Percentiles rank a stretch among this genome's conserved stretches.
These are phyloP conservation scores for Thelonectria rubi DNA, from an alignment of 2,329 filamentous ascomycete species.

Conservation along the genomic window DNA sequence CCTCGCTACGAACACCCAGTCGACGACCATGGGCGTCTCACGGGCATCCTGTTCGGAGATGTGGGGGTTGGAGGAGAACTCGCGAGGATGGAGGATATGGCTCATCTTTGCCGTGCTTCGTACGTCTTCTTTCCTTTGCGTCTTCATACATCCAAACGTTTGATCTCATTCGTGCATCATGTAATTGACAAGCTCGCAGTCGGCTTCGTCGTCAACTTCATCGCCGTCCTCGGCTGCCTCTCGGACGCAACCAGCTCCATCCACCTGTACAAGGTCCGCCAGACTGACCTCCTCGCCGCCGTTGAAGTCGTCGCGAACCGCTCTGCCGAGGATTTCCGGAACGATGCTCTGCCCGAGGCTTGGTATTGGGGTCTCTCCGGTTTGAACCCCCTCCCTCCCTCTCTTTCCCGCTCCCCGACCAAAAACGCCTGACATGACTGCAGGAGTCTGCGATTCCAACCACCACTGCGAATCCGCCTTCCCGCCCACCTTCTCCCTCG, in stretches of 20 bases:
- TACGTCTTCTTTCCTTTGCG: slow-evolving; percentile 8
- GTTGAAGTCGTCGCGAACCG: slow-evolving; percentile 19
- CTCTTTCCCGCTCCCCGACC: background rate
- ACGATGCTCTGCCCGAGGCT: slow-evolving; percentile 14
- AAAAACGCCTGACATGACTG: background rate
- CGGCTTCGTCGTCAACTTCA: slow-evolving; percentile 29
- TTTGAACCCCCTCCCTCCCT: background rate
- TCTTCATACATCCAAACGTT: background rate
- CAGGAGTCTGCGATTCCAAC: slow-evolving; percentile 27
- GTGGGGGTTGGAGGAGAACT: slow-evolving; percentile 31
- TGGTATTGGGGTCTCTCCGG: slow-evolving; percentile 31
- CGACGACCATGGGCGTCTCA: slow-evolving; percentile 16
- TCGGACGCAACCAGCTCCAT: slow-evolving; percentile 24
- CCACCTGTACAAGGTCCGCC: slow-evolving; percentile 24
- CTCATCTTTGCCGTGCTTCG: slow-evolving; percentile 31
- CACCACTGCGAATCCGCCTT: slow-evolving; percentile 25
- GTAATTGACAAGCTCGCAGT: slow-evolving; percentile 10
- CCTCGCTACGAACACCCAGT: background rate
- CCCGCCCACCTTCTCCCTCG: slow-evolving; percentile 25
- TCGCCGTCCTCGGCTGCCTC: slow-evolving; percentile 29
- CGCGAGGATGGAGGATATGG: slow-evolving; percentile 30
- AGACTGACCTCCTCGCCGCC: slow-evolving; percentile 17
- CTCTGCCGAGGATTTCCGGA: slow-evolving; percentile 7
- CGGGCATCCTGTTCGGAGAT: slow-evolving; percentile 27
- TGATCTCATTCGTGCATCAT: too few relatives aligned